A percentile compares a stretch with the other conserved stretches of the same genome.
Conservation (phyloP, 192 early-diverging fungal genomes). For the Cladochytrium replicatum region DNA sequence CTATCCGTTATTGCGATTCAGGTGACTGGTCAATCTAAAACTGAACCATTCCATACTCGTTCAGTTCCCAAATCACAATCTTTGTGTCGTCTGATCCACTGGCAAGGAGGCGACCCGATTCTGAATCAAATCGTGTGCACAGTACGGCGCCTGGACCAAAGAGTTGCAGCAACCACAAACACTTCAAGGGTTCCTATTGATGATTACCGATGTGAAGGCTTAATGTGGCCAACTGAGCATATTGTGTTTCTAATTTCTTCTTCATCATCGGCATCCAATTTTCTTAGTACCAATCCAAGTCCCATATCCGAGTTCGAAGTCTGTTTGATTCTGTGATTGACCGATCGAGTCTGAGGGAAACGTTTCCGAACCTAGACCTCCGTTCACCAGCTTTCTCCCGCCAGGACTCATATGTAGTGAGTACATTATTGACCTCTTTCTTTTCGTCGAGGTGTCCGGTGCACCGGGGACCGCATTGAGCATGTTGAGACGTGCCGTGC, state of each 20-base stretch:
- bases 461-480: slow-evolving; percentile 59
- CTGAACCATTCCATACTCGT: slow-evolving; percentile 28
- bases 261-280: slow-evolving; percentile 41
- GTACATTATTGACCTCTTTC: slow-evolving; percentile 59
- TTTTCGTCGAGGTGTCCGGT: slow-evolving; percentile 62
- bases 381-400: slow-evolving; percentile 73
- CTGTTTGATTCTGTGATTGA: slow-evolving; percentile 79
- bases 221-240: too few relatives aligned
- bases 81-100: slow-evolving; percentile 86
- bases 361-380: slow-evolving; percentile 65
- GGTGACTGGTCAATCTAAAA: too few relatives aligned
- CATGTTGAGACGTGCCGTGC: slow-evolving; percentile 46
- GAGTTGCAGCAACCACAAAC: too few relatives aligned
- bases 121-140: slow-evolving; percentile 75
- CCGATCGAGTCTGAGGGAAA: too few relatives aligned
- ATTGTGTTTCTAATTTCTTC: too few relatives aligned
- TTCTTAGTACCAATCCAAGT: too few relatives aligned
- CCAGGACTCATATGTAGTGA: slow-evolving; percentile 79
- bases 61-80: slow-evolving; percentile 84
- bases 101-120: slow-evolving; percentile 64
- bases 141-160: slow-evolving; percentile 72
- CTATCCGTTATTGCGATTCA: too few relatives aligned
- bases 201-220: too few relatives aligned
- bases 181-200: too few relatives aligned
- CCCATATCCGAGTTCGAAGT: slow-evolving; percentile 78